These are phyloP conservation scores for Raffaelea arxii DNA, from an alignment of 2,329 filamentous ascomycete genomes.

Conservation along the genomic window DNA sequence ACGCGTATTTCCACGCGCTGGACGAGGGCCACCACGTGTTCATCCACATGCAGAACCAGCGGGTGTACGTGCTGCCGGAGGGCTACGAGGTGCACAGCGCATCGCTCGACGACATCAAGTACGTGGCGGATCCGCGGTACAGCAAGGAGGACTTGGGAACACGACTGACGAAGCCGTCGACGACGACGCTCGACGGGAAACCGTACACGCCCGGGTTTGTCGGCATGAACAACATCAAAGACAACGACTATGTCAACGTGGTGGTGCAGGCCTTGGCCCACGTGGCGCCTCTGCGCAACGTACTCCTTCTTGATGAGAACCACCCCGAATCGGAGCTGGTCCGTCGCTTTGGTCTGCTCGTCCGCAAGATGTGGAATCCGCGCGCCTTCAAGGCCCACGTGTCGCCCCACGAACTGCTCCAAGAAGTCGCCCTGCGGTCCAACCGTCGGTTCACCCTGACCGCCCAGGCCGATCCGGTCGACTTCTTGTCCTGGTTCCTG, in stretches of 20 bases:
- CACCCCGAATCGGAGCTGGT: slow-evolving; percentile 64
- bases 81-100: slow-evolving; percentile 95
- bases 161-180: slow-evolving; percentile 74
- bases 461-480: slow-evolving; percentile 85
- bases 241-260: slow-evolving; percentile 97
- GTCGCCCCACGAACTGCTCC: slow-evolving; percentile 90
- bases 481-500: slow-evolving; percentile 95
- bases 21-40: slow-evolving; percentile 95
- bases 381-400: slow-evolving; percentile 94
- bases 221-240: slow-evolving; percentile 99
- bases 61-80: slow-evolving; percentile 85
- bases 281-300: slow-evolving; percentile 82
- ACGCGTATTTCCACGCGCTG: slow-evolving; percentile 95
- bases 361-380: slow-evolving; percentile 97
- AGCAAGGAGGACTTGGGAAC: slow-evolving; percentile 66
- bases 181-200: slow-evolving; percentile 72
- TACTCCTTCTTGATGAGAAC: slow-evolving; percentile 70
- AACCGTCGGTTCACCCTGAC: slow-evolving; percentile 90
- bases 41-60: slow-evolving; percentile 92
- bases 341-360: slow-evolving; percentile 76
- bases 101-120: slow-evolving; percentile 95
- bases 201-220: slow-evolving; percentile 91
- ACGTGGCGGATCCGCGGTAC: slow-evolving; percentile 86
- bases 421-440: slow-evolving; percentile 83
- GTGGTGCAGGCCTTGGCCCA: slow-evolving; percentile 87